Evolutionary conservation across 148 eudicot genomes (phyloP), one percentile per base, ranked within the genome.

Genomic region (Nepenthes mirabilis): DNA sequence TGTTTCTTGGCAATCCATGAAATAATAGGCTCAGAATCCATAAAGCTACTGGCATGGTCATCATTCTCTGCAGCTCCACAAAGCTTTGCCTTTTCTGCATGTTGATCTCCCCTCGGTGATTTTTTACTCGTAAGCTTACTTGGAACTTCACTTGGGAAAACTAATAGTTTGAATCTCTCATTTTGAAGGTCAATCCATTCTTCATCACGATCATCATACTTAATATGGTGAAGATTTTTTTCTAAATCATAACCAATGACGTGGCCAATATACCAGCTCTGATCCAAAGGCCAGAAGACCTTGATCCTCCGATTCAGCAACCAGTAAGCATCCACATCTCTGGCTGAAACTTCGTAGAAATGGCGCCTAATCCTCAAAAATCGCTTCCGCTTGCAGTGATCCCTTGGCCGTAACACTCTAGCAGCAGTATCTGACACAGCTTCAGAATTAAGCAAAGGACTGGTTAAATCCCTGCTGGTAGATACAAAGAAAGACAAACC

Each of bases 271-370:
- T 89, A 90, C 99, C 99, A 94, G 40, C 83, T 78, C 73, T 89
- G 78, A 73, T 94, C 99, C 76, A 87, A 71, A 7, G 99, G 99
- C 99, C 99, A 86, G 68, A 80, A 84, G 2, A 94, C 75, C 76
- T 82, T 89, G 56, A 87, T 89, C 68, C 85, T 89, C 63, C 78
- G 76, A 62, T 89, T 78, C 72, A 94, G 65, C 47, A 81, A 66
- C 99, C 97, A 94, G 65, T 63, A 55, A 33, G 84, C 75, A 66
- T 89, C 95, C 62, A 83, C 36, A 43, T 84, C 83, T 68, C 55
- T 59, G 3, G 74, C 68, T 47, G 68, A 47, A 59, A 89, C 72
- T 67, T 84, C 99, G 72, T 87, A 94, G 64, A 84, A 94, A 67
- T 83, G 85, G 2, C 93, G 91, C 33, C 95, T 79, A 60, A 77